Evolutionary conservation across 1,284 basidiomycete species (phyloP), one percentile per base, ranked within the genome.

Genomic region (Volvariella surrecta): DNA sequence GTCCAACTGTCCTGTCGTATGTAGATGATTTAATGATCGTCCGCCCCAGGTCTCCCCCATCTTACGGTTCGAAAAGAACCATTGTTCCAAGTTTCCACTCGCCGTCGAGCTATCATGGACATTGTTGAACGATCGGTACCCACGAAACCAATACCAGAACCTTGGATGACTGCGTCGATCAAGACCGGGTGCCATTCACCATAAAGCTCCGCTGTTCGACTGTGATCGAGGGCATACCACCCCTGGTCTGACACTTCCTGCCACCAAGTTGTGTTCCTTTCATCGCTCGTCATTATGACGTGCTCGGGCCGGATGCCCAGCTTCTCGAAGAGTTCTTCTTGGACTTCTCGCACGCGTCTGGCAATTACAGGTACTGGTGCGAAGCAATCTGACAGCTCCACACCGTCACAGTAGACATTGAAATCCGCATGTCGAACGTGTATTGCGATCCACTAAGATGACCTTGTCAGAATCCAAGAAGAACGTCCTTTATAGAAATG

Each of bases 281-380:
- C 84, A 54, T 88, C 84, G 49, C 79, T 83, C 10, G 82, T 85
- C 65, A 87, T 72, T 46, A 88, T 67, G 32, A 87, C 77, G 50
- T 75, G 66, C 8, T 72, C 59, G 11, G 76, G 70, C 11, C 58
- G 58, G 15, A 79, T 57, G 1, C 75, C 75, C 49, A 74, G 73
- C 37, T 64, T 66, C 43, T 66, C 58, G 34, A 61, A 54, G 20
- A 84, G 59, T 48, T 79, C 74, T 3, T 68, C 64, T 50, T 78
- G 74, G 2, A 85, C 70, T 55, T 84, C 79, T 16, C 71, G 60
- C 3, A 87, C 78, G 35, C 76, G 73, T 41, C 71, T 67, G 13
- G 63, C 72, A 52, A 81, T 77, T 37, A 69, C 74, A 21, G 72
- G 55, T 13, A 83, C 55, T 0, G 81, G 64, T 1, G 80, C 75